A percentile compares a stretch with the other conserved stretches of the same genome.
phyloP scores from a whole-genome alignment of 2,329 filamentous ascomycete species.

The Colletotrichum eleusines region DNA sequence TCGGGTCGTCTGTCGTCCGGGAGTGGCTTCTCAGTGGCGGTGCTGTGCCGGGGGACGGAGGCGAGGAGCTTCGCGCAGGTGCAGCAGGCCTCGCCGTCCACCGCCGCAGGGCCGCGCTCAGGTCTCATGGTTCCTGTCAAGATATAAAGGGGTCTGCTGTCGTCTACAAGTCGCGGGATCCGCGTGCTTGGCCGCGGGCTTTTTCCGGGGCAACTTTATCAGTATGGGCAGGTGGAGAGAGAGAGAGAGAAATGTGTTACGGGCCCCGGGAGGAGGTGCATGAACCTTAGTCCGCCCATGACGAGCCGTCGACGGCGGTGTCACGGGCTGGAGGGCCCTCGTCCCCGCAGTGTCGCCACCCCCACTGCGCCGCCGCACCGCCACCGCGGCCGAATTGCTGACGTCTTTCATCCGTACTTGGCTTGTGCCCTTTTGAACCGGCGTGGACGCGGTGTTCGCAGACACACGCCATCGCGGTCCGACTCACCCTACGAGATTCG shows the following conservation, averaged over 20 bases:
- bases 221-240: not conserved
- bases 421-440: not conserved
- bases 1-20: constrained; percentile 70
- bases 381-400: constrained; percentile 22
- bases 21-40: constrained; percentile 71
- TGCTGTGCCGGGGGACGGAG: constrained; percentile 62
- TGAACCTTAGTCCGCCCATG: constrained; percentile 19
- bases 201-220: not conserved
- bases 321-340: constrained; percentile 6
- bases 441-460: not conserved
- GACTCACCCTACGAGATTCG: not conserved
- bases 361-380: constrained; percentile 21
- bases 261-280: constrained; percentile 8
- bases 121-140: constrained; percentile 14
- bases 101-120: constrained; percentile 6
- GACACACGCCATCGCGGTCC: not conserved
- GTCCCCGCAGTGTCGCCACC: constrained; percentile 22
- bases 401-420: constrained; percentile 18
- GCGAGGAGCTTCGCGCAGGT: constrained; percentile 75
- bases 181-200: not conserved
- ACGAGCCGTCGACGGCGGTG: constrained; percentile 18
- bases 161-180: not conserved
- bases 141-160: not conserved
- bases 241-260: not conserved
- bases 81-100: constrained; percentile 66